Base-by-base conservation (phyloP, 139 green algal genomes). In the Edaphochlamys debaryana region DNA sequence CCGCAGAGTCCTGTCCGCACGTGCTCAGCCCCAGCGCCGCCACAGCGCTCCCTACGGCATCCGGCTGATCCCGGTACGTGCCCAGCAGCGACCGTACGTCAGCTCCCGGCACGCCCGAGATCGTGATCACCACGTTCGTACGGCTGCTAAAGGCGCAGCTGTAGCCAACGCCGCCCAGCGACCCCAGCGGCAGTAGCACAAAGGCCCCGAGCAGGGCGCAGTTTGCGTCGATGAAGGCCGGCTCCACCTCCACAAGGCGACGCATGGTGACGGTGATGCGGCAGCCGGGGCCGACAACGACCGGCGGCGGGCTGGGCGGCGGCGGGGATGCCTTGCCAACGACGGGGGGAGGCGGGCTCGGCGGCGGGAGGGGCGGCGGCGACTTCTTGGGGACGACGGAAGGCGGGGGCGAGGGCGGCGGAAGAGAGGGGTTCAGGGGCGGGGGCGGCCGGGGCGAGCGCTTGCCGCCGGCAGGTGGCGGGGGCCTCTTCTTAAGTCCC, bases 41-140 rank as follows among this genome's bases (percentile, higher is more conserved):
- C 30, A 72, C 38, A 13, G 75, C 37, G 13, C 25, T 72, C 0
- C 37, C 29, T 36, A 27, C 32, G 23, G 8, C 9, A 8, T 11
- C n/a, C 13, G 62, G 29, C 22, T 71, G 15, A 34, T 72, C 60
- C 23, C 29, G 20, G 41, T 80, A 80, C 11, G 42, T 4, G 0
- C 9, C 19, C 25, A 80, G 34, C 73, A 80, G 36, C 58, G 34
- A 20, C 5, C 17, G 27, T 11, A 54, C 38, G 25, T 48, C 41
- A 22, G 36, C 19, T 1, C 34, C 56, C 22, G 56, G 6, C 25
- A 34, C 13, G 19, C 6, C 34, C 19, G 60, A 41, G 1, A 62
- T 45, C 3, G 40, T 72, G 34, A 81, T 32, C 3, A 71, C 62
- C 75, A 81, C 45, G 29, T 81, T 42, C 40, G 62, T 54, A 54